Evolutionary conservation across 768 basidiomycete genomes (phyloP).

Genomic region (Leccinellum albellum): DNA sequence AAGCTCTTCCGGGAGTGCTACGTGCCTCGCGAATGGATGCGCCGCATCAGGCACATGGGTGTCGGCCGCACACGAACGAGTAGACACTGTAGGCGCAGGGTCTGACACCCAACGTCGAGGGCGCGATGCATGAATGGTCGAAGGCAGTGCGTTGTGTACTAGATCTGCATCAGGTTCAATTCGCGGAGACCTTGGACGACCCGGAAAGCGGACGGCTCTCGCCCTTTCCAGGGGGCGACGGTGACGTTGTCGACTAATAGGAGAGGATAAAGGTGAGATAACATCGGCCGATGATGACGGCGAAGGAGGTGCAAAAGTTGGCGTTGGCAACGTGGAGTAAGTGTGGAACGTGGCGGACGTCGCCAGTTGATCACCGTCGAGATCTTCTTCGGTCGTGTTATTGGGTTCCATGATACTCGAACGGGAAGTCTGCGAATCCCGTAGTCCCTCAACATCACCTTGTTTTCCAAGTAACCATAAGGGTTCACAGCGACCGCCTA

Average conservation of each 20-base stretch:
- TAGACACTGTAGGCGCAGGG: slow-evolving; percentile 2
- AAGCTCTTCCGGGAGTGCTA: slow-evolving; percentile 36
- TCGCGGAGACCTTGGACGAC: slow-evolving; percentile 24
- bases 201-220: slow-evolving; percentile 30
- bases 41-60: slow-evolving; percentile 1
- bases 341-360: slow-evolving; percentile 19
- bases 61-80: slow-evolving; percentile 4
- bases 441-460: background rate
- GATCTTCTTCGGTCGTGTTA: slow-evolving; percentile 15
- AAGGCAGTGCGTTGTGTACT: background rate
- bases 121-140: background rate
- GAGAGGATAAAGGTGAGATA: slow-evolving; percentile 19
- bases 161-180: slow-evolving; percentile 12
- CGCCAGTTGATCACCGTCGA: slow-evolving; percentile 15
- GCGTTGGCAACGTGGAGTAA: slow-evolving; percentile 27
- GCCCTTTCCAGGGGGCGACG: slow-evolving; percentile 32
- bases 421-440: slow-evolving; percentile 17
- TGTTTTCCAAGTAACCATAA: background rate
- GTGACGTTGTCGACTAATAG: slow-evolving; percentile 18
- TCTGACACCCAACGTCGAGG: slow-evolving; percentile 16
- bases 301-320: slow-evolving; percentile 28
- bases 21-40: slow-evolving; percentile 10
- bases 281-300: slow-evolving; percentile 27
- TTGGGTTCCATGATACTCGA: slow-evolving; percentile 12
- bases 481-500: background rate